phyloP scores from a whole-genome alignment of 345 rosid species.

The Arabidopsis thaliana region DNA sequence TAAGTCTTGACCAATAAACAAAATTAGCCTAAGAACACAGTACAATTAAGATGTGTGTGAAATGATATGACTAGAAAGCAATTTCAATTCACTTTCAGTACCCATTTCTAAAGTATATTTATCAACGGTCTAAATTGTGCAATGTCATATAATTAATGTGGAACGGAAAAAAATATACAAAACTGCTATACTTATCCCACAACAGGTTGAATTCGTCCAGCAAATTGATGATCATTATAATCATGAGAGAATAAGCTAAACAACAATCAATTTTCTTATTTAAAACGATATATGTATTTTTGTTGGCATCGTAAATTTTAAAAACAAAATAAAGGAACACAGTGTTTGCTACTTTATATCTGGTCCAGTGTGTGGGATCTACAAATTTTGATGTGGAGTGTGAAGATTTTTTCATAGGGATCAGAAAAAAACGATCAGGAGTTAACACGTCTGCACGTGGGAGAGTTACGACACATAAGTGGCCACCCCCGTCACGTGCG shows the following conservation, averaged over 20 bases:
- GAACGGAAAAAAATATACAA: too few relatives aligned
- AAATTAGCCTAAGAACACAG: background rate
- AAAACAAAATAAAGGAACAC: conserved; percentile 20
- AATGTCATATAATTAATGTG: too few relatives aligned
- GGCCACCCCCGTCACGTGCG: conserved; percentile 44
- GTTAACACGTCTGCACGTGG: conserved; percentile 41
- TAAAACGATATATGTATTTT: background rate
- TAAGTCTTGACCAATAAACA: background rate
- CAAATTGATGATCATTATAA: background rate
- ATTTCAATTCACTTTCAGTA: background rate
- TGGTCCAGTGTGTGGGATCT: conserved; percentile 23
- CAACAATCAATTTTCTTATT: background rate
- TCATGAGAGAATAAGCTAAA: background rate
- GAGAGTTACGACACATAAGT: conserved; percentile 24
- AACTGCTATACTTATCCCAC: too few relatives aligned
- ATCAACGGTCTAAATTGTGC: background rate
- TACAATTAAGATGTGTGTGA: background rate
- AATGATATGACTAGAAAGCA: background rate
- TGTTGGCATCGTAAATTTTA: conserved; percentile 8
- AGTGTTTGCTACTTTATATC: conserved; percentile 25
- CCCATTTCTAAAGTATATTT: background rate
- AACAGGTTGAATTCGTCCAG: background rate
- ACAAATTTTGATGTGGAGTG: conserved; percentile 23
- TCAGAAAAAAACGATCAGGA: background rate
- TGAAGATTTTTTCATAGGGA: conserved; percentile 24